Base-by-base conservation (phyloP, 805 yeast species). In the Starmera quercuum region DNA sequence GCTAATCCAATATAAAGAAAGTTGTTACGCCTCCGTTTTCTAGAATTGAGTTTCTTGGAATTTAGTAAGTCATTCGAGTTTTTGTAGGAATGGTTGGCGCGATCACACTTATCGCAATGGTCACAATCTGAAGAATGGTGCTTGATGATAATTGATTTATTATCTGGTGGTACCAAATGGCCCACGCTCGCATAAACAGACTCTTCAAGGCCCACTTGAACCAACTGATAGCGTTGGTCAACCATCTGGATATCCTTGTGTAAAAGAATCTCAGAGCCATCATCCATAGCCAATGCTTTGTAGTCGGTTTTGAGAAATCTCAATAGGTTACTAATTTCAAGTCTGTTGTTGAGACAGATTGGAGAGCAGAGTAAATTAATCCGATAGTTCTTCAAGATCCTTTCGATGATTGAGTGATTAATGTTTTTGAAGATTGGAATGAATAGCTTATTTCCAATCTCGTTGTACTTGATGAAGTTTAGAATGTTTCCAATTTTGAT, bases 401-500 rank as follows among this genome's bases (percentile, higher is more conserved):
- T 43, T 12, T 41, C 36, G 5, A 51, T 41, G 9, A 47, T 43
- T 23, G 39, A 30, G 4, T 30, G 28, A 27, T 46, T 45, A 30
- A 50, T 42, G 26, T 51, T 51, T 20, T 40, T 40, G 32, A 42
- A 45, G n/a, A 51, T 25, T 6, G 56, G 56, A 13, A 51, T 39
- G 30, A 50, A 38, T 7, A 41, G 32, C 34, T 47, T 48, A 9
- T 35, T 34, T 11, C 30, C 9, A 6, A 21, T 15, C 3, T 21
- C 33, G 8, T 35, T 21, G 15, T 40, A 36, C 32, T 49, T 51
- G 29, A 49, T 43, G 29, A 49, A 46, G 27, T 50, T 47, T 32
- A 51, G 37, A 10, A 51, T 45, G 29, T 51, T 51, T 2, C 56
- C 56, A 34, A 51, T 49, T 38, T 51, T 51, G 16, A 41, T 32